These are phyloP conservation scores for Hemisphaericaspora xylanilytica DNA, from an alignment of 1,139 yeast genomes.

Conservation along the genomic window DNA sequence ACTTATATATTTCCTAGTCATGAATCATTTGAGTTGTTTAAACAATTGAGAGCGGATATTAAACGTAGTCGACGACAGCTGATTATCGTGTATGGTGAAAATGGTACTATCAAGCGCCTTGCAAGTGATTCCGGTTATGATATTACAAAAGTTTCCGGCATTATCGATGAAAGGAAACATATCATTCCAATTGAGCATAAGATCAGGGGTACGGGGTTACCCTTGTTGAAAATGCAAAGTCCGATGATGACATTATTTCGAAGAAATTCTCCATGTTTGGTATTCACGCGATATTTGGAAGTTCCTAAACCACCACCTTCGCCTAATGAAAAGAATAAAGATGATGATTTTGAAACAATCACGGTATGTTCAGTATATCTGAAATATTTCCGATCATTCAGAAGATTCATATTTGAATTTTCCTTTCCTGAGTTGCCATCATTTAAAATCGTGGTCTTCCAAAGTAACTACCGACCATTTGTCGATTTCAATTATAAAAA, in stretches of 20 bases:
- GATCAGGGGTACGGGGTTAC: conserved; percentile 35
- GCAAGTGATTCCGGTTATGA: conserved; percentile 10
- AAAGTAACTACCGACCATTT: conserved; percentile 38
- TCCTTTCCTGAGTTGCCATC: conserved; percentile 3
- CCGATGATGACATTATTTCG: conserved; percentile 40
- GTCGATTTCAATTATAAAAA: conserved; percentile 38
- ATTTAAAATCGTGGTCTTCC: conserved; percentile 32
- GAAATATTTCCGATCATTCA: conserved; percentile 28
- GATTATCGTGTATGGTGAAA: conserved; percentile 22
- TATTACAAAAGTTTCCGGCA: conserved; percentile 8
- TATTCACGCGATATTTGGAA: conserved; percentile 34
- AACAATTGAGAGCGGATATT: conserved; percentile 22
- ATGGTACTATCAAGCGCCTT: conserved; percentile 22
- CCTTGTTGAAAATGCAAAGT: conserved; percentile 33
- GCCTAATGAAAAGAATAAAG: conserved; percentile 9
- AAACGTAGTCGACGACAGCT: conserved; percentile 25
- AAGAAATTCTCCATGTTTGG: conserved; percentile 36
- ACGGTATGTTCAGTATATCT: conserved; percentile 33
- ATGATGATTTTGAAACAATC: conserved; percentile 31
- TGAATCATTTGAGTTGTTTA: conserved; percentile 33
- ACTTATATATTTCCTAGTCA: conserved; percentile 31
- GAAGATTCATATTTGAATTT: conserved; percentile 28
- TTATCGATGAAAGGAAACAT: conserved; percentile 32
- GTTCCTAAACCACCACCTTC: conserved; percentile 26
- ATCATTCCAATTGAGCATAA: conserved; percentile 35